Evolutionary conservation across 1,139 yeast species (phyloP).

Genomic region (Kodamaea arcana): DNA sequence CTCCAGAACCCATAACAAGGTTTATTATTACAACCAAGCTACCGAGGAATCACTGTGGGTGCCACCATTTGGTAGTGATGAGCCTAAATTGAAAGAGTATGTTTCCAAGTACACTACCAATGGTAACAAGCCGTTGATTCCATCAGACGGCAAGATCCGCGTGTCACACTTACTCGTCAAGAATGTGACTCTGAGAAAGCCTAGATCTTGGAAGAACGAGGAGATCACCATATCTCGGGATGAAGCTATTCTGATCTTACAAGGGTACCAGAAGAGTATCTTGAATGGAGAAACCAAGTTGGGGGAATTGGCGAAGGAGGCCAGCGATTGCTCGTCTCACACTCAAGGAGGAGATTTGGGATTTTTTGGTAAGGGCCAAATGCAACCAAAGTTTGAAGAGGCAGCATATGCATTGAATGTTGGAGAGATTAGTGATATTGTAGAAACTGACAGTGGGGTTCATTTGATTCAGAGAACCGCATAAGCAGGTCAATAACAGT

Average conservation of each 20-base stretch:
- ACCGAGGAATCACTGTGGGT: conserved; percentile 85
- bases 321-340: conserved; percentile 87
- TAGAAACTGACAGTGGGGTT: conserved; percentile 88
- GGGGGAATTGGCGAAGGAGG: conserved; percentile 70
- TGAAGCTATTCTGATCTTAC: conserved; percentile 69
- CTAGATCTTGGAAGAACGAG: conserved; percentile 85
- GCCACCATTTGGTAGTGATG: conserved; percentile 81
- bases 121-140: conserved; percentile 63
- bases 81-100: conserved; percentile 54
- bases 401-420: conserved; percentile 79
- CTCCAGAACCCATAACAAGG: conserved; percentile 79
- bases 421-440: conserved; percentile 78
- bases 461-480: conserved; percentile 86
- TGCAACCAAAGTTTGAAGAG: conserved; percentile 92
- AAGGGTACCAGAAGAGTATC: conserved; percentile 57
- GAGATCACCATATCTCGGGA: conserved; percentile 73
- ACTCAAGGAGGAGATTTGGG: conserved; percentile 91
- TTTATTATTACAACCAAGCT: conserved; percentile 70
- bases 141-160: conserved; percentile 39
- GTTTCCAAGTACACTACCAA: conserved; percentile 42
- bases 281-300: conserved; percentile 67
- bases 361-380: conserved; percentile 78
- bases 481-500: too few species aligned
- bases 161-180: conserved; percentile 72
- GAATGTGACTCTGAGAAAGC: conserved; percentile 80